These are phyloP conservation scores for Jamesozyma hellenica DNA, from an alignment of 805 yeast genomes.

Conservation along the genomic window DNA sequence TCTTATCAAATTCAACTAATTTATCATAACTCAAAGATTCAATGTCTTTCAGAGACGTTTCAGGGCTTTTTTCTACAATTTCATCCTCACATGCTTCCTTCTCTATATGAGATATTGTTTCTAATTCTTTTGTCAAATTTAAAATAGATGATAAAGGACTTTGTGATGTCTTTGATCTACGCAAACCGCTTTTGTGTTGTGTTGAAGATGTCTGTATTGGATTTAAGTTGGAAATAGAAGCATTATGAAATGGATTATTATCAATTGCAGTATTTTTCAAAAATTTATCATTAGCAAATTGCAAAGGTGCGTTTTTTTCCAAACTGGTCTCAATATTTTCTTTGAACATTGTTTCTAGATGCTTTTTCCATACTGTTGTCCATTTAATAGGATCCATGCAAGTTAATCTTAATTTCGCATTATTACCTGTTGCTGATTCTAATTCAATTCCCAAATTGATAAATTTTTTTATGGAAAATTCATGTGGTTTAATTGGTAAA, in stretches of 20 bases:
- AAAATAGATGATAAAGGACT: constrained; percentile 8
- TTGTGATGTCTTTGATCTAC: not conserved
- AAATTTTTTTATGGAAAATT: constrained; percentile 11
- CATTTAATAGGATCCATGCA: constrained; percentile 20
- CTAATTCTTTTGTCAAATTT: not conserved
- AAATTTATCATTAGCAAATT: too few species aligned
- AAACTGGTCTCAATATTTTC: not conserved
- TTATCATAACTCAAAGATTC: constrained; percentile 19
- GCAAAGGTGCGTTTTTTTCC: too few species aligned
- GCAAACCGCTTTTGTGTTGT: not conserved
- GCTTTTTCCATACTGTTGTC: constrained; percentile 20
- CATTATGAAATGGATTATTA: too few species aligned
- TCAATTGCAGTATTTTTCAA: too few species aligned
- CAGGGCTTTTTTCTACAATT: constrained; percentile 1
- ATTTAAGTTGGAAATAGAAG: too few species aligned
- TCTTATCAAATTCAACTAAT: constrained; percentile 18
- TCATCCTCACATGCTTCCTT: not conserved
- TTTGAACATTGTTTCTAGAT: constrained; percentile 6
- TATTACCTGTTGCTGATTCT: constrained; percentile 17
- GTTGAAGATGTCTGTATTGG: too few species aligned
- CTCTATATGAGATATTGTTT: too few species aligned
- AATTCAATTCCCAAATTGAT: constrained; percentile 10
- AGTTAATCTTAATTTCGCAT: constrained; percentile 10
- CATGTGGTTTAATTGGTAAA: constrained; percentile 17
- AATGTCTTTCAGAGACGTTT: constrained; percentile 14